Evolutionary conservation across 352 stramenopile species (phyloP), one percentile per base, ranked within the genome.

Genomic region (Aphanomyces invadans): DNA sequence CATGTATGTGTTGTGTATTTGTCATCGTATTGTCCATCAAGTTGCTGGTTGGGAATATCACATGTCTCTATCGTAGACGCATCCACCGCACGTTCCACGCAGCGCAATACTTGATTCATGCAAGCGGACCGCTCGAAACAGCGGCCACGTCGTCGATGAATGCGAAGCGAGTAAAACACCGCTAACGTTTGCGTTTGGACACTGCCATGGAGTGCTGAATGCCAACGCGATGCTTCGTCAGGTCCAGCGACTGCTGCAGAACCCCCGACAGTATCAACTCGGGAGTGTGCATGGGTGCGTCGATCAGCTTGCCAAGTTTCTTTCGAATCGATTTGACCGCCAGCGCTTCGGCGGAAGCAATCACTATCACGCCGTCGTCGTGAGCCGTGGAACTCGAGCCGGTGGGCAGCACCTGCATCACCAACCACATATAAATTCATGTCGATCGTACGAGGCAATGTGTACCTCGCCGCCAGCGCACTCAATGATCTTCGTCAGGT

Each of bases 401-500:
- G n/a, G n/a, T n/a, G n/a, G n/a, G n/a, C n/a, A 63, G 55, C 17
- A 63, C 55, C 55, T 63, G 48, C n/a, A n/a, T n/a, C n/a, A n/a
- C n/a, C n/a, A n/a, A n/a, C n/a, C n/a, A n/a, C n/a, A n/a, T n/a
- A n/a, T n/a, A n/a, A n/a, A n/a, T n/a, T n/a, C n/a, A n/a, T n/a
- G n/a, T n/a, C n/a, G n/a, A n/a, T n/a, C n/a, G n/a, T n/a, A n/a
- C n/a, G n/a, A n/a, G n/a, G n/a, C n/a, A n/a, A n/a, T n/a, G n/a
- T 32, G 49, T 19, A 71, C 76, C 26, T 70, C 71, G 2, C 78
- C 78, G 10, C 78, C 78, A 2, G 76, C 78, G 53, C 73, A 80
- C 67, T 81, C 68, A 10, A 86, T 71, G 52, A 86, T 86, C 52
- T 79, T 83, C 51, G 73, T 64, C 28, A 86, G 62, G 12, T 83